Conservation (phyloP, 768 basidiomycete species). For the Sutorius australiensis region DNA sequence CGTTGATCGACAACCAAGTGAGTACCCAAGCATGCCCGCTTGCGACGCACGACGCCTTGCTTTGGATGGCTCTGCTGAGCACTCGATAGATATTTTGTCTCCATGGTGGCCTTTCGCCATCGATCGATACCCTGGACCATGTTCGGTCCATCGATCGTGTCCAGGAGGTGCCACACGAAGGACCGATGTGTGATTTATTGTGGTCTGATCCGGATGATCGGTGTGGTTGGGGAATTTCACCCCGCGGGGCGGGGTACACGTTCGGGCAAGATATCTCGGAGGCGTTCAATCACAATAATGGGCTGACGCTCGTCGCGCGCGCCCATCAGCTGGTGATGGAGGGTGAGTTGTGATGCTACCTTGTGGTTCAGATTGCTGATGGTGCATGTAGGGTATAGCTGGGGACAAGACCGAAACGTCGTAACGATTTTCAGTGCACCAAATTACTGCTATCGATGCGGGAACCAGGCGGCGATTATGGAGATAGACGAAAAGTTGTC, state of each 20-base stretch:
- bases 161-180: slow-evolving; percentile 99
- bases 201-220: slow-evolving; percentile 99
- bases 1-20: slow-evolving; percentile 98
- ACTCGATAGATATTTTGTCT: slow-evolving; percentile 88
- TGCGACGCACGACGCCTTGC: slow-evolving; percentile 1
- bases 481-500: slow-evolving; percentile 99
- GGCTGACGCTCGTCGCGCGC: slow-evolving; percentile 89
- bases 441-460: slow-evolving; percentile 99
- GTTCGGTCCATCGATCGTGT: slow-evolving; percentile 98
- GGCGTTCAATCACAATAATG: slow-evolving; percentile 99
- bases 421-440: slow-evolving; percentile 99
- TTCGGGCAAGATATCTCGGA: slow-evolving; percentile 99
- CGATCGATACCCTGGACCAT: slow-evolving; percentile 99
- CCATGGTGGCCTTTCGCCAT: slow-evolving; percentile 95
- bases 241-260: slow-evolving; percentile 97
- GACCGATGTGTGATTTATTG: slow-evolving; percentile 98
- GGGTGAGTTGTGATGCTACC: slow-evolving; percentile 47
- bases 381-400: slow-evolving; percentile 67
- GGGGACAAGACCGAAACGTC: slow-evolving; percentile 99
- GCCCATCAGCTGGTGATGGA: slow-evolving; percentile 98
- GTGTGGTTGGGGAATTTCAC: slow-evolving; percentile 99
- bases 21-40: slow-evolving; percentile 34
- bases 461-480: slow-evolving; percentile 99
- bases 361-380: slow-evolving; percentile 5
- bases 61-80: slow-evolving; percentile 5